Base-by-base conservation (phyloP, 208 protist species). In the Wallacemonas sp. region DNA sequence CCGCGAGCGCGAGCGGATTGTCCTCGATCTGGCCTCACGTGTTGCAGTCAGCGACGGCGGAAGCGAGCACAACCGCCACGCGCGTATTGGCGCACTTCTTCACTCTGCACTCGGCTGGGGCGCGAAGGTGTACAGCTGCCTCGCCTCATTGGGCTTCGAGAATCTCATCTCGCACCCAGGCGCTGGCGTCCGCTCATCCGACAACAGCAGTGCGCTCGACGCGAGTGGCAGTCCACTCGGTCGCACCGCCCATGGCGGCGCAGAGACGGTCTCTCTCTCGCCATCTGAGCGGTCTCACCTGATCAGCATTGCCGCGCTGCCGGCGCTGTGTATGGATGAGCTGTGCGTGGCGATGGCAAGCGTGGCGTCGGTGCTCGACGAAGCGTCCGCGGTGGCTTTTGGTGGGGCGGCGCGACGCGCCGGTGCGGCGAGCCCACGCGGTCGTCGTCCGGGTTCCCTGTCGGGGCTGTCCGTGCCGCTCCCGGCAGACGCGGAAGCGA, bases 271-370 rank as follows among this genome's bases (percentile, higher is more conserved):
- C 13, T 39, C 76, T 33, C 64, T 87, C 26, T 85, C 69, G 24
- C 66, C 89, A 3, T 33, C 76, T 0, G 85, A 94, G 59, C 80
- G 89, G 2, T 69, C 85, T 0, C 72, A 84, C 5, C 57, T 94
- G 33, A 63, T 90, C 10, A 65, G 78, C 38, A 65, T 89, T 6
- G 85, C 85, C 13, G 78, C 89, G 32, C 71, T 94, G 26, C 85
- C 83, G 3, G 73, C 84, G 30, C 69, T 92, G 42, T 87, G 84
- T 45, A 63, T 77, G 34, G 89, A 94, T 45, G 85, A 94, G 70
- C 48, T 94, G 34, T 85, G 79, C 73, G 63, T 78, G 6, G 78
- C 89, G 1, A 91, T 94, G 76, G 77, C 81, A 0, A 75, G 84
- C 50, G 63, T 77, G 8, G 81, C 83, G 3, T 46, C 74, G 17